Conservation (phyloP, 805 yeast genomes). For the Starmerella ratchasimensis region DNA sequence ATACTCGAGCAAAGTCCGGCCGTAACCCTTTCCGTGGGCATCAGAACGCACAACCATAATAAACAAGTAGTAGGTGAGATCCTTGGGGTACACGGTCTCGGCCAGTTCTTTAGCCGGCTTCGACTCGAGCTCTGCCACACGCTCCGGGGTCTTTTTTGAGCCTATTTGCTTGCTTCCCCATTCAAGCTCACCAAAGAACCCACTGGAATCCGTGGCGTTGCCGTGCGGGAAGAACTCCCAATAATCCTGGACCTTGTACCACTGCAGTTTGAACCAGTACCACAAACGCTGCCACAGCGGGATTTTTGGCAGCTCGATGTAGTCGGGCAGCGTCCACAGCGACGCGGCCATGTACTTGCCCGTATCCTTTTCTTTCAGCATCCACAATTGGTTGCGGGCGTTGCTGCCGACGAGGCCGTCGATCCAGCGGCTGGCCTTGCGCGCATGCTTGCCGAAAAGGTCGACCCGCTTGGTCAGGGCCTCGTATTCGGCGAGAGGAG, state of each 20-base stretch:
- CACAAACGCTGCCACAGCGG: neutral
- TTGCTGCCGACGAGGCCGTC: neutral
- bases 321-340: slow-evolving; percentile 7
- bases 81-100: slow-evolving; percentile 9
- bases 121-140: slow-evolving; percentile 2
- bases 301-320: neutral
- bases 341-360: slow-evolving; percentile 6
- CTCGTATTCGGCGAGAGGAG: slow-evolving; percentile 8
- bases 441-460: slow-evolving; percentile 1
- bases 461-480: neutral
- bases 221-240: neutral
- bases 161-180: slow-evolving; percentile 6
- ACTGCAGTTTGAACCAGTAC: slow-evolving; percentile 1
- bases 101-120: slow-evolving; percentile 2
- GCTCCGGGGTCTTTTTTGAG: slow-evolving; percentile 2
- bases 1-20: slow-evolving; percentile 3
- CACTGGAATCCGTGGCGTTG: neutral
- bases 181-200: slow-evolving; percentile 1
- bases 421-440: slow-evolving; percentile 1
- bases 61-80: slow-evolving; percentile 4
- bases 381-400: slow-evolving; percentile 3
- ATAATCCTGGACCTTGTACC: slow-evolving; percentile 1
- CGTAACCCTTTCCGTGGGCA: slow-evolving; percentile 12
- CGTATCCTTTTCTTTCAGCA: neutral
- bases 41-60: slow-evolving; percentile 7